A percentile compares a stretch with the other conserved stretches of the same genome.
phyloP scores from a whole-genome alignment of 306 rosid genomes.

The Aeschynomene evenia region DNA sequence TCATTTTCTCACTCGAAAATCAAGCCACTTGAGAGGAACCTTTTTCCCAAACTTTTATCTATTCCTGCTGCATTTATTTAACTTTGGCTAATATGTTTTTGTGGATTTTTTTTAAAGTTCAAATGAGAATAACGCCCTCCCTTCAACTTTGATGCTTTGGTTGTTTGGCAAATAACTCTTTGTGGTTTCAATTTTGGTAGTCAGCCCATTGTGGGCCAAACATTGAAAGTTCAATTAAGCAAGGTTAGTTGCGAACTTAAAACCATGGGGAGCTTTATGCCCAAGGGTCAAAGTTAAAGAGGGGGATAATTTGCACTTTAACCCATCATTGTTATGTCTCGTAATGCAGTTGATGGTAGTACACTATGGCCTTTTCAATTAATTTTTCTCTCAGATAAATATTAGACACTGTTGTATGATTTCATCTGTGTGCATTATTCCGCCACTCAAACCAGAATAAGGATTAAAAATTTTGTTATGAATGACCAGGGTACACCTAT shows the following conservation, averaged over 20 bases:
- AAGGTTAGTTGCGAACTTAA: not conserved
- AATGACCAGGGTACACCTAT: conserved; percentile 83
- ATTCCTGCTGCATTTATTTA: not conserved
- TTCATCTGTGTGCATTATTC: conserved; percentile 25
- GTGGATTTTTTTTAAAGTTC: not conserved
- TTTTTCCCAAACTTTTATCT: not conserved
- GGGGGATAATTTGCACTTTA: not conserved
- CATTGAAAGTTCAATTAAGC: conserved; percentile 21
- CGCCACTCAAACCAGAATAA: conserved; percentile 19
- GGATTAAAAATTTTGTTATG: conserved; percentile 32
- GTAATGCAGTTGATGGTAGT: conserved; percentile 3
- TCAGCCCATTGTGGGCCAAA: not conserved
- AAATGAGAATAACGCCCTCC: not conserved
- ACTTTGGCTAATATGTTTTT: conserved; percentile 10
- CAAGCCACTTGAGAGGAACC: not conserved
- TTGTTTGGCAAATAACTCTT: not conserved
- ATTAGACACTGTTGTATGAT: not conserved
- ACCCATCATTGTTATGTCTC: not conserved
- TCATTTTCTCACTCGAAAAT: too few species aligned
- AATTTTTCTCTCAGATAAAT: conserved; percentile 15
- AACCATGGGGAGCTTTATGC: not conserved
- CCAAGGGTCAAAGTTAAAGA: not conserved
- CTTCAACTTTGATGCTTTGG: not conserved
- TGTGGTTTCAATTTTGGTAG: conserved; percentile 17
- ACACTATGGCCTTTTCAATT: not conserved